phyloP scores from a whole-genome alignment of 441 rosid genomes.

The Pelargonium fulgidum region DNA sequence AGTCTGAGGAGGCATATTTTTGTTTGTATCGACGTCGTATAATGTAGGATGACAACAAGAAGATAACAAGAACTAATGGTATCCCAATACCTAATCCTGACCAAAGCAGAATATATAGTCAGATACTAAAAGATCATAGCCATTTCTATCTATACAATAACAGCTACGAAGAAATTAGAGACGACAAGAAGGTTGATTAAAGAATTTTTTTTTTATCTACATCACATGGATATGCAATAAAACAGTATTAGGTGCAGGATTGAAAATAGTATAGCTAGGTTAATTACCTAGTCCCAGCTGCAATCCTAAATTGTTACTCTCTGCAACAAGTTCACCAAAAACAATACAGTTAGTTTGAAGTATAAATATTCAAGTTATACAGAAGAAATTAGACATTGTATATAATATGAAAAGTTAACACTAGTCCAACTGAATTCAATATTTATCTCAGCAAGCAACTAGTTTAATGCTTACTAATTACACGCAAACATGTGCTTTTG shows the following conservation, averaged over 20 bases:
- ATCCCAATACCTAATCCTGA: conserved; percentile 36
- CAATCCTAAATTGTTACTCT: background rate
- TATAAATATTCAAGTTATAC: background rate
- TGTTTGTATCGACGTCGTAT: conserved; percentile 16
- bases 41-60: conserved; percentile 19
- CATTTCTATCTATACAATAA: background rate
- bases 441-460: too few species aligned
- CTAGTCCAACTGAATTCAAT: too few species aligned
- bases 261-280: conserved; percentile 6
- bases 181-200: background rate
- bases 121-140: background rate
- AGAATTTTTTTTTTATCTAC: background rate
- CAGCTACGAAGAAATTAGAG: background rate
- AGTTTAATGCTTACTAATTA: too few species aligned
- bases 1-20: conserved; percentile 25
- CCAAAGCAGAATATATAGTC: background rate
- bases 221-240: background rate
- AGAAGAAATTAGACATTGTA: background rate
- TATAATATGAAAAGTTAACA: background rate
- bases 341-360: conserved; percentile 3
- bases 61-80: conserved; percentile 14
- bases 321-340: conserved; percentile 23
- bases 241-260: background rate
- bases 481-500: too few species aligned
- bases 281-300: conserved; percentile 40